These are phyloP conservation scores for Talaromyces albobiverticillius DNA, from an alignment of 2,329 filamentous ascomycete genomes.

Conservation along the genomic window DNA sequence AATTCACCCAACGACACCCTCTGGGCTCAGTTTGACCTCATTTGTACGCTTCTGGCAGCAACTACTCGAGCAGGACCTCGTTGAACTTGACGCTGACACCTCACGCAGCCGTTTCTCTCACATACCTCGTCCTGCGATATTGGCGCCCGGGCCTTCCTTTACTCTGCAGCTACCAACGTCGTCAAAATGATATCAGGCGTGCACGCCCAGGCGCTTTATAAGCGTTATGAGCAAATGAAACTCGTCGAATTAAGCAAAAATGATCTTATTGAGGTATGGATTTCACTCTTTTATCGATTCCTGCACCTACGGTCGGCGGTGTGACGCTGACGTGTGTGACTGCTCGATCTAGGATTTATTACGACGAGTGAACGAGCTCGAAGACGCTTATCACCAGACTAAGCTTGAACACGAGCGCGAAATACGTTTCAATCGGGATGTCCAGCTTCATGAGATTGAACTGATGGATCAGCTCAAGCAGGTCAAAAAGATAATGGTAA, in stretches of 20 bases:
- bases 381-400: constrained; percentile 42
- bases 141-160: constrained; percentile 10
- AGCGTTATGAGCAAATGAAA: constrained; percentile 45
- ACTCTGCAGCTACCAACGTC: constrained; percentile 5
- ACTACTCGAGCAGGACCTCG: background rate
- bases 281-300: background rate
- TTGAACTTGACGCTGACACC: background rate
- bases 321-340: constrained; percentile 20
- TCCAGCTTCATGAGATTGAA: constrained; percentile 46
- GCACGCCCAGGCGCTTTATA: constrained; percentile 32
- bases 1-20: constrained; percentile 2
- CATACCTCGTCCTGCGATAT: constrained; percentile 5
- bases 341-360: constrained; percentile 41
- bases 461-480: constrained; percentile 46
- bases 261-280: constrained; percentile 45
- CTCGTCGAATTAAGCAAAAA: constrained; percentile 47
- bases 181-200: constrained; percentile 24
- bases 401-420: constrained; percentile 48
- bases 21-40: constrained; percentile 3
- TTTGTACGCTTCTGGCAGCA: constrained; percentile 3
- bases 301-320: constrained; percentile 5
- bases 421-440: constrained; percentile 47
- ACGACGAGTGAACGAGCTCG: constrained; percentile 42
- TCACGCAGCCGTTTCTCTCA: constrained; percentile 3
- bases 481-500: constrained; percentile 46